phyloP scores from a whole-genome alignment of 2,329 filamentous ascomycete species.

The Leptodontidium sp. region DNA sequence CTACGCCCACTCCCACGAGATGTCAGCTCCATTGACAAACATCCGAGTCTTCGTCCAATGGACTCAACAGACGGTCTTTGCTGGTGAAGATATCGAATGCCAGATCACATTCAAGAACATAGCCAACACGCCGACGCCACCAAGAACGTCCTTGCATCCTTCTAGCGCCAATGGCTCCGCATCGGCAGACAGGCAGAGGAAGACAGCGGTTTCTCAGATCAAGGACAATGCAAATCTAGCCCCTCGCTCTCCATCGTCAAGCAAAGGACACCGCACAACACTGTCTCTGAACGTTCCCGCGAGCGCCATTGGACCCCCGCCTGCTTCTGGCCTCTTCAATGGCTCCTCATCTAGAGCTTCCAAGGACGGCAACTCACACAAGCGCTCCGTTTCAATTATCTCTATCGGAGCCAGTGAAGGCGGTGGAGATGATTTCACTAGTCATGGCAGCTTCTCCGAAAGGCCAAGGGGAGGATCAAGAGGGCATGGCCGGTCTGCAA shows the following conservation, averaged over 20 bases:
- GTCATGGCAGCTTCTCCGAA: constrained; percentile 46
- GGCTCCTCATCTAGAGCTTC: constrained; percentile 34
- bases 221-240: constrained; percentile 56
- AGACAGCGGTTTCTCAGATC: constrained; percentile 41
- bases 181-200: constrained; percentile 43
- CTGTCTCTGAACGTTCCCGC: constrained; percentile 68
- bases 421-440: constrained; percentile 44
- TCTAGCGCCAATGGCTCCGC: constrained; percentile 39
- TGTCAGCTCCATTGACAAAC: constrained; percentile 65
- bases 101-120: constrained; percentile 97
- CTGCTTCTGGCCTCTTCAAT: constrained; percentile 38
- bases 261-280: constrained; percentile 70
- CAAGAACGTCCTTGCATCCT: constrained; percentile 40
- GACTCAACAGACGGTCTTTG: constrained; percentile 93
- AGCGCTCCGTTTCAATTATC: constrained; percentile 82
- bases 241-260: constrained; percentile 53
- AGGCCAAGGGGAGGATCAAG: constrained; percentile 61
- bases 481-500: constrained; percentile 80
- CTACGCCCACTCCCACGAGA: constrained; percentile 37
- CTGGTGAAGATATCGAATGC: constrained; percentile 94
- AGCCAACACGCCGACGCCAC: constrained; percentile 38
- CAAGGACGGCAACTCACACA: constrained; percentile 65
- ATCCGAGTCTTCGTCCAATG: constrained; percentile 96
- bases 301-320: constrained; percentile 30
- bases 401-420: constrained; percentile 69